Conservation (phyloP, 257 asterid genomes). For the Nicotiana knightiana region DNA sequence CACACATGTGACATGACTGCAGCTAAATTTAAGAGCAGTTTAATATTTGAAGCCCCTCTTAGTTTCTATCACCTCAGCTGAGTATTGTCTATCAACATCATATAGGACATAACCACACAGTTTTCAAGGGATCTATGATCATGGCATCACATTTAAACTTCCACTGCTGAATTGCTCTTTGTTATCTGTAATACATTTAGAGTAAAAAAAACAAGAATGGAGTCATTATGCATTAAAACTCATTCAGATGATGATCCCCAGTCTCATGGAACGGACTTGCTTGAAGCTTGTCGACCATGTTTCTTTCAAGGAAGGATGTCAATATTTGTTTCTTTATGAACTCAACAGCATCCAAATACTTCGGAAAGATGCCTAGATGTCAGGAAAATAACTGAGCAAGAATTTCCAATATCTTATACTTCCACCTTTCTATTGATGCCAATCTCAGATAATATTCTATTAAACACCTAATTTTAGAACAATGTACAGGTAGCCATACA, state of each 20-base stretch:
- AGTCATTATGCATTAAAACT: background rate
- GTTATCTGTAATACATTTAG: background rate
- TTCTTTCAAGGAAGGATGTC: background rate
- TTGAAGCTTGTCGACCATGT: background rate
- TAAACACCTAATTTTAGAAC: background rate
- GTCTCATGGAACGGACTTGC: background rate
- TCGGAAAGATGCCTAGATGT: background rate
- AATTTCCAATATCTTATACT: background rate
- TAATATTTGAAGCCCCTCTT: background rate
- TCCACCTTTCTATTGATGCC: background rate
- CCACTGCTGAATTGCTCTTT: background rate
- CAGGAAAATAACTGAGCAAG: background rate
- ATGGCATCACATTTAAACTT: too few relatives aligned
- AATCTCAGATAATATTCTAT: background rate
- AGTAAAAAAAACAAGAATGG: background rate
- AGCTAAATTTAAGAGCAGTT: background rate
- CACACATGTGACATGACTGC: too few relatives aligned
- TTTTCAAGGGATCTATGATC: too few relatives aligned
- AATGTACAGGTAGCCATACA: background rate
- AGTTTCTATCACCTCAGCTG: background rate
- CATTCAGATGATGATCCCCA: background rate
- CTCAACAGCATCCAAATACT: background rate
- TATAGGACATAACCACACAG: too few relatives aligned
- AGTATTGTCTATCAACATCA: background rate
- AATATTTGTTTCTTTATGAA: background rate